Percentiles rank a stretch among this genome's conserved stretches.
phyloP scores from a whole-genome alignment of 441 rosid genomes.

The Populus hybrid region DNA sequence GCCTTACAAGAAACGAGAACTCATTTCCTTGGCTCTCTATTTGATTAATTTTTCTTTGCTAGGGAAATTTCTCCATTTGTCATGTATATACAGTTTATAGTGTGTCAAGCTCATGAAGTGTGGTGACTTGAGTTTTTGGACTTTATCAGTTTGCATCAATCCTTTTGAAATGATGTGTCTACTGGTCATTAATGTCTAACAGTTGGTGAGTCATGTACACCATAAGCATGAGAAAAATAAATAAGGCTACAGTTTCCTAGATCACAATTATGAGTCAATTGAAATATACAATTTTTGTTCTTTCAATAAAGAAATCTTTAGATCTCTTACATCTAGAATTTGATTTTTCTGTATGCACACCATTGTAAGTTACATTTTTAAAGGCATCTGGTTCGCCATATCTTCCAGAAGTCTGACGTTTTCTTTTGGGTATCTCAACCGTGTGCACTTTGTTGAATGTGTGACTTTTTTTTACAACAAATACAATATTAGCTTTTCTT shows the following conservation, averaged over 20 bases:
- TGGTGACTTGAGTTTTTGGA: background rate
- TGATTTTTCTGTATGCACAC: background rate
- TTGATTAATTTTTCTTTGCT: background rate
- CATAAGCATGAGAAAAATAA: background rate
- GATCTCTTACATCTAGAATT: background rate
- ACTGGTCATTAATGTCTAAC: background rate
- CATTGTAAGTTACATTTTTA: background rate
- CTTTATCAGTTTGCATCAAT: background rate
- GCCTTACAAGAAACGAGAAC: background rate
- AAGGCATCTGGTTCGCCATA: background rate
- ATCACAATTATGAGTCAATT: background rate
- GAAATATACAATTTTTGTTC: background rate
- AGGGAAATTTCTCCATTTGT: background rate
- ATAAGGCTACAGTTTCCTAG: background rate
- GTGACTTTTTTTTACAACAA: background rate
- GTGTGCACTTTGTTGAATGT: background rate
- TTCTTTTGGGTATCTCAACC: background rate
- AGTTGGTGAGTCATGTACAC: background rate
- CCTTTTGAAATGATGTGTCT: background rate
- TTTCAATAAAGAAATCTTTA: background rate
- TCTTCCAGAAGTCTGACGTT: background rate
- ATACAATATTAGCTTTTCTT: background rate
- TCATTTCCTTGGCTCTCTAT: background rate
- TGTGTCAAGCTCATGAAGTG: conserved; percentile 3
- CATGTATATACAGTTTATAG: background rate